Evolutionary conservation across 148 eudicot genomes (phyloP).

Genomic region (Fagopyrum tataricum): DNA sequence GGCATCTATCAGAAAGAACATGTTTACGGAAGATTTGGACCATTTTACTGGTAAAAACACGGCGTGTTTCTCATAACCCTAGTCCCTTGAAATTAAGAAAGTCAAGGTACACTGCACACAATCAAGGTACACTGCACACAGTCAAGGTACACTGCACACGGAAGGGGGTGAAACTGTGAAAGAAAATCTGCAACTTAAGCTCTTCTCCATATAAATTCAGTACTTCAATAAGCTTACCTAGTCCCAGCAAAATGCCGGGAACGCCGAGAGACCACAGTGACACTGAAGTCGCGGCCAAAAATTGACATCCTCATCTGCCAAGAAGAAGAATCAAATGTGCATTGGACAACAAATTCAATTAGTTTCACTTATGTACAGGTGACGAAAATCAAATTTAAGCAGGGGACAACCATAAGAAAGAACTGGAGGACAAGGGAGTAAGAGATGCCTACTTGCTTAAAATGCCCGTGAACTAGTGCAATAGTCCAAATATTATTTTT

Average conservation of each 20-base stretch:
- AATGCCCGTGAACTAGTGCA: slow-evolving; percentile 66
- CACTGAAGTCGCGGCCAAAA: slow-evolving; percentile 92
- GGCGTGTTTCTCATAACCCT: background rate
- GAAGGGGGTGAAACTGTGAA: background rate
- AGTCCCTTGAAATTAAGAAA: background rate
- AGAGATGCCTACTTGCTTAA: slow-evolving; percentile 63
- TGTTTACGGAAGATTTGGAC: background rate
- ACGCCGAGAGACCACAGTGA: slow-evolving; percentile 75
- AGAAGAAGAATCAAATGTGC: background rate
- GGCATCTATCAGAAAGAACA: background rate
- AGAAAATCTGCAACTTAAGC: background rate
- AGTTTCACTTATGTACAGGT: background rate
- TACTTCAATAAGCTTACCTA: slow-evolving; percentile 43
- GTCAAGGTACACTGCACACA: background rate
- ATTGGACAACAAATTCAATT: background rate
- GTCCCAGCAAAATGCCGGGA: slow-evolving; percentile 99
- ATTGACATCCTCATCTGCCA: slow-evolving; percentile 70
- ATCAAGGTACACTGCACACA: too few relatives aligned
- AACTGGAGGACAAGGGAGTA: slow-evolving; percentile 2
- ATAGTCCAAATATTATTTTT: slow-evolving; percentile 65
- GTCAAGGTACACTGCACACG: background rate
- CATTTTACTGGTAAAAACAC: background rate
- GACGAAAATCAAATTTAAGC: background rate
- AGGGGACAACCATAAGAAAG: background rate
- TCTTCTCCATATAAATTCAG: background rate